Conservation (phyloP, 148 eudicot species). For the Camellia lanceoleosa region DNA sequence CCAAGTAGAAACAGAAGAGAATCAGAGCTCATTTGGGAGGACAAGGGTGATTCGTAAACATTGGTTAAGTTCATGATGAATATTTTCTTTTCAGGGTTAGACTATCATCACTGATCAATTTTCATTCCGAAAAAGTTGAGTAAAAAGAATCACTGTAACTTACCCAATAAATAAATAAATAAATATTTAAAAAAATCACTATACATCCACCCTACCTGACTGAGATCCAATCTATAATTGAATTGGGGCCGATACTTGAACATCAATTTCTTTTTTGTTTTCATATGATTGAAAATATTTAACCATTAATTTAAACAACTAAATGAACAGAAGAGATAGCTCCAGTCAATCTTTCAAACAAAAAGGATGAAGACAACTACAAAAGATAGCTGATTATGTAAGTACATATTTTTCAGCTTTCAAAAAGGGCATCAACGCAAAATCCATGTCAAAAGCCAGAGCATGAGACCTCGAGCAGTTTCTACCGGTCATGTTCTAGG, state of each 20-base stretch:
- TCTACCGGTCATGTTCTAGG: not conserved
- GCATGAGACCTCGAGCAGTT: not conserved
- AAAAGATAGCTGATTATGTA: not conserved
- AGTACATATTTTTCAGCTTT: not conserved
- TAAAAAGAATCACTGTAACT: too few relatives aligned
- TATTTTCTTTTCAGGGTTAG: not conserved
- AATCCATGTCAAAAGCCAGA: not conserved
- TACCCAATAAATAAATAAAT: too few relatives aligned
- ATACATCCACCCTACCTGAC: not conserved
- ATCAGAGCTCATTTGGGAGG: not conserved
- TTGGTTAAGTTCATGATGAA: not conserved
- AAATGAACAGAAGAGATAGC: not conserved
- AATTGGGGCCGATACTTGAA: not conserved
- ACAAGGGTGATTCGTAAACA: not conserved
- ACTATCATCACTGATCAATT: not conserved
- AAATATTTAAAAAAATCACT: too few relatives aligned
- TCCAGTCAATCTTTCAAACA: not conserved
- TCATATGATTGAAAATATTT: not conserved
- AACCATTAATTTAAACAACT: constrained; percentile 3
- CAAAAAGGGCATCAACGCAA: not conserved
- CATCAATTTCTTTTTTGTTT: not conserved
- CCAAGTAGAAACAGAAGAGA: not conserved
- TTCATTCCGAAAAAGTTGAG: too few relatives aligned
- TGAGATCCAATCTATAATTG: not conserved
- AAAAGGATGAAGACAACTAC: not conserved